These are phyloP conservation scores for Cutaneotrichosporon dermatis DNA, from an alignment of 1,284 basidiomycete genomes.

Conservation along the genomic window DNA sequence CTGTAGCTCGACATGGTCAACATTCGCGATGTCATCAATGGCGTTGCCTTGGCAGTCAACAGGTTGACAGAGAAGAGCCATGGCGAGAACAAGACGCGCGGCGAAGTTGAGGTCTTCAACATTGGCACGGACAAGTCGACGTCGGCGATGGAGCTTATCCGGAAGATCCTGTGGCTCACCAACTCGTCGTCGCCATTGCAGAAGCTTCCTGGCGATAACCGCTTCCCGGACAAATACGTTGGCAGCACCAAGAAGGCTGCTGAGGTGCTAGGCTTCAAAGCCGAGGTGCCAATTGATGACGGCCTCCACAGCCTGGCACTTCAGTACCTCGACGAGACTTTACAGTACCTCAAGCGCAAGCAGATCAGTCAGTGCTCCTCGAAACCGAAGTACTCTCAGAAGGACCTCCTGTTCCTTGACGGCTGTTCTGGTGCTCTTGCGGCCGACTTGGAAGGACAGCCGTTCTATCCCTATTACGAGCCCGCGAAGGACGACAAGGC, in stretches of 20 bases:
- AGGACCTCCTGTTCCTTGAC: slow-evolving; percentile 20
- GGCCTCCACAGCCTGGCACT: slow-evolving; percentile 24
- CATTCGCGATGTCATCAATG: slow-evolving; percentile 33
- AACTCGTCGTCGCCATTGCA: slow-evolving; percentile 33
- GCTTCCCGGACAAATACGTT: slow-evolving; percentile 26
- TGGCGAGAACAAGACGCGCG: neutral
- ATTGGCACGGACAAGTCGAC: slow-evolving; percentile 22
- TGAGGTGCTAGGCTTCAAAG: slow-evolving; percentile 22
- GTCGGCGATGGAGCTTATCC: slow-evolving; percentile 24
- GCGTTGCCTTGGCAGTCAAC: slow-evolving; percentile 23
- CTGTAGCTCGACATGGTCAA: slow-evolving; percentile 29
- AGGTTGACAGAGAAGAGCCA: slow-evolving; percentile 7
- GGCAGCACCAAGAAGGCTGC: slow-evolving; percentile 21
- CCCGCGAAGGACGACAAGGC: slow-evolving; percentile 4
- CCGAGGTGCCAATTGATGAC: slow-evolving; percentile 24
- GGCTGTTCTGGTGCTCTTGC: slow-evolving; percentile 25
- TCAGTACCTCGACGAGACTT: slow-evolving; percentile 15
- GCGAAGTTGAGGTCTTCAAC: slow-evolving; percentile 29
- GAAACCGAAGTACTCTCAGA: slow-evolving; percentile 1
- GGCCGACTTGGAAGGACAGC: slow-evolving; percentile 13
- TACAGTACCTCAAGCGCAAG: slow-evolving; percentile 15
- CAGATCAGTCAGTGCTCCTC: neutral
- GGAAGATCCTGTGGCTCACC: slow-evolving; percentile 27
- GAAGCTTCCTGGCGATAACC: slow-evolving; percentile 25
- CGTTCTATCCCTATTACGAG: slow-evolving; percentile 14